These are phyloP conservation scores for Aspergillus steynii DNA, from an alignment of 495 filamentous ascomycete species.

Conservation along the genomic window DNA sequence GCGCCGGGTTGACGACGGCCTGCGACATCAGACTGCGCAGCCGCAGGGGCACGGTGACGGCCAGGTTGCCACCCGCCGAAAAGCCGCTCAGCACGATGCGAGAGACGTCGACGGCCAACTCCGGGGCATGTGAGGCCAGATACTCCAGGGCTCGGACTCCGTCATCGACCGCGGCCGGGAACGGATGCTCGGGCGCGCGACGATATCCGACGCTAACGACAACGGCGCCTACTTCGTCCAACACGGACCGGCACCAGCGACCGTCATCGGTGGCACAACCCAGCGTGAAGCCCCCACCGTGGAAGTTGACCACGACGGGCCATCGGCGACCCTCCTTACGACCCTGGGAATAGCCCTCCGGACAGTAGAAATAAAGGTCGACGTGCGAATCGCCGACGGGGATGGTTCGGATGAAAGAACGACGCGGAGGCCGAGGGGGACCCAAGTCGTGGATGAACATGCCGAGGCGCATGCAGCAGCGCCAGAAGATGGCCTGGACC, in stretches of 20 bases:
- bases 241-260: constrained; percentile 60
- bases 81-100: constrained; percentile 80
- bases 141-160: constrained; percentile 69
- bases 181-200: constrained; percentile 74
- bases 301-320: constrained; percentile 71
- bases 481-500: constrained; percentile 72
- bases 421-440: constrained; percentile 63
- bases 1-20: constrained; percentile 25
- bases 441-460: constrained; percentile 75
- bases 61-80: constrained; percentile 83
- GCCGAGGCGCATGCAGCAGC: constrained; percentile 74
- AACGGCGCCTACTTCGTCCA: constrained; percentile 61
- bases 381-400: constrained; percentile 59
- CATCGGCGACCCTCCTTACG: constrained; percentile 40
- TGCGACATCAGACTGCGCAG: constrained; percentile 42
- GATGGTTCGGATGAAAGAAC: constrained; percentile 65
- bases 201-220: constrained; percentile 73
- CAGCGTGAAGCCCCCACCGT: constrained; percentile 78
- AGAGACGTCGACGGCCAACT: constrained; percentile 56
- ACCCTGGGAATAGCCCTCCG: constrained; percentile 54
- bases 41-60: constrained; percentile 75
- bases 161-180: constrained; percentile 76
- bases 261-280: constrained; percentile 70
- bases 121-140: constrained; percentile 57
- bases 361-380: constrained; percentile 79